Conservation (phyloP, 768 basidiomycete species). For the Dentipellis fragilis region DNA sequence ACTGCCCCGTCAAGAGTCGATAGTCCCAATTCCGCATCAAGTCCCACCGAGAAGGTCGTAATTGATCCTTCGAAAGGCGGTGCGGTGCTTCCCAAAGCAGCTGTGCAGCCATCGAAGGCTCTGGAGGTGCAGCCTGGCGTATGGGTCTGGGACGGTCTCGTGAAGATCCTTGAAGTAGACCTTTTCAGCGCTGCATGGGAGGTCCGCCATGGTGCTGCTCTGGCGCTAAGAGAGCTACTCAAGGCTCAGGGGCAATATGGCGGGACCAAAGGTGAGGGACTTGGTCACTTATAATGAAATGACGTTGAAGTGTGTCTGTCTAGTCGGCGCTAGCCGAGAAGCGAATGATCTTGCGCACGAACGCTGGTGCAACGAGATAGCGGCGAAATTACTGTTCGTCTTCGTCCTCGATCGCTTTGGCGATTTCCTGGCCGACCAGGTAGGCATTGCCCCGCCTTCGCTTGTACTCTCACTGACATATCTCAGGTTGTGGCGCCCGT, state of each 20-base stretch:
- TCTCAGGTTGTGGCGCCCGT: slow-evolving; percentile 84
- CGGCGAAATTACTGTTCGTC: slow-evolving; percentile 77
- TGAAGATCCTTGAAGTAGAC: slow-evolving; percentile 71
- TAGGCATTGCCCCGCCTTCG: slow-evolving; percentile 11
- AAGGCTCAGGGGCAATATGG: slow-evolving; percentile 75
- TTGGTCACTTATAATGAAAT: background rate
- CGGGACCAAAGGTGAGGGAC: slow-evolving; percentile 61
- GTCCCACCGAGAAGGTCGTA: slow-evolving; percentile 54
- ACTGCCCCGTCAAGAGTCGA: slow-evolving; percentile 40
- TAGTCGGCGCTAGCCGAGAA: slow-evolving; percentile 40
- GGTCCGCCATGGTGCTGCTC: slow-evolving; percentile 85
- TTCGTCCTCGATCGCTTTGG: slow-evolving; percentile 97
- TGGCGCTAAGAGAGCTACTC: slow-evolving; percentile 83
- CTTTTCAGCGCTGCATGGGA: slow-evolving; percentile 88
- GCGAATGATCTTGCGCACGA: slow-evolving; percentile 67
- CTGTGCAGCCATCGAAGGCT: slow-evolving; percentile 60
- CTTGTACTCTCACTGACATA: no score
- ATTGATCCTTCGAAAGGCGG: slow-evolving; percentile 81
- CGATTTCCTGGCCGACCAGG: slow-evolving; percentile 93
- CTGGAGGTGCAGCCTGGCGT: slow-evolving; percentile 63
- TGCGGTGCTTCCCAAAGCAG: slow-evolving; percentile 67
- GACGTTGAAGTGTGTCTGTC: background rate
- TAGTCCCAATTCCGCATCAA: slow-evolving; percentile 39
- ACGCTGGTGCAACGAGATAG: slow-evolving; percentile 83
- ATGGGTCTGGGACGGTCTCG: slow-evolving; percentile 85